Base-by-base conservation (phyloP, 2,329 filamentous ascomycete species). In the Boeremia lycopersici region DNA sequence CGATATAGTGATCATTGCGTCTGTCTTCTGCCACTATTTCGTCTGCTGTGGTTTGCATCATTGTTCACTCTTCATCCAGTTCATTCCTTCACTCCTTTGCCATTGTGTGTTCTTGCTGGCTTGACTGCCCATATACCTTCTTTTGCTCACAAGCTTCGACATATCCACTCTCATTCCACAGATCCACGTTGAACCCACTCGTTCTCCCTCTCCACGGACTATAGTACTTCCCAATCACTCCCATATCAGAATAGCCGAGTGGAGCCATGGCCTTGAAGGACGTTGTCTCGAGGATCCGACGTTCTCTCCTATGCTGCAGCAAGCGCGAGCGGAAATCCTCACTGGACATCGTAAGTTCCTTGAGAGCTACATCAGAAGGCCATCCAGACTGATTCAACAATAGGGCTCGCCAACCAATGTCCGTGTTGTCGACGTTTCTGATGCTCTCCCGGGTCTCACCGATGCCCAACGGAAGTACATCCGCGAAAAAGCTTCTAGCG, bases 381-480 rank as follows among this genome's bases (percentile, higher is more conserved):
- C 25, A 45, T 17, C 5, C 6, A n/a, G 40, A 13, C 36, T 56
- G 12, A 56, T 31, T n/a, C 10, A 15, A 6, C 11, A 23, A 2
- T 23, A 74, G 72, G 64, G 70, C 10, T 60, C 52, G 4, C 69
- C 68, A 23, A 73, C 70, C 15, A 56, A 74, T 49, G 63, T 72
- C 23, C 64, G 70, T 41, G 61, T 61, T 26, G 45, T 74, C 39
- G 67, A 69, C 48, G 57, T 74, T 29, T 65, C 57, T 13, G 65
- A 68, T 9, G 46, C 56, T 6, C 64, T 73, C 28, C 65, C 68
- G 1, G 65, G 66, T 8, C 64, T 75, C n/a, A 65, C 66, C 10
- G 61, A 70, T 26, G 62, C 65, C 26, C 59, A 73, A 47, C 56
- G 65, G 43, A 58, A 57, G 29, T 59, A 67, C 43, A 67, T 74